Percentiles rank a stretch among this genome's conserved stretches.
Evolutionary conservation across 2,329 filamentous ascomycete species (phyloP).

Genomic region (Ustilaginoidea virens): DNA sequence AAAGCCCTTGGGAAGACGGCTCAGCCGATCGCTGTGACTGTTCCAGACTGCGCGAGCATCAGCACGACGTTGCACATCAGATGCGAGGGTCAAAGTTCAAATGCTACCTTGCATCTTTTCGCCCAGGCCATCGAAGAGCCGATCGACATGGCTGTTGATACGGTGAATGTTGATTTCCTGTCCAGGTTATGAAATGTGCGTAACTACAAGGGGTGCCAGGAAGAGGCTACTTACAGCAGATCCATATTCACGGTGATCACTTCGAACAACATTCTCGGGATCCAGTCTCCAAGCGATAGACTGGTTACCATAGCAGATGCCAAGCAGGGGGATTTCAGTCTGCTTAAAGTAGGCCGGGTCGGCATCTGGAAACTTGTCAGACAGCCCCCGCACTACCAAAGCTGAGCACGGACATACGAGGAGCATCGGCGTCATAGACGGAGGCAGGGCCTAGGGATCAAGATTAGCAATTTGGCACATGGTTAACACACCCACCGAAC

Average conservation of each 20-base stretch:
- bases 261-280: conserved; percentile 39
- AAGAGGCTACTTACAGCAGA: neutral
- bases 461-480: no score
- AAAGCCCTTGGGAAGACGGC: conserved; percentile 57
- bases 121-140: conserved; percentile 62
- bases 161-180: conserved; percentile 16
- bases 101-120: conserved; percentile 43
- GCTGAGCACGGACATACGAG: conserved; percentile 18
- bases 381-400: no score
- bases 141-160: conserved; percentile 46
- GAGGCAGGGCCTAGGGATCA: conserved; percentile 44
- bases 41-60: conserved; percentile 44
- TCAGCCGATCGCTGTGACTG: conserved; percentile 81
- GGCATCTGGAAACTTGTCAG: conserved; percentile 31
- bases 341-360: conserved; percentile 42
- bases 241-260: conserved; percentile 5
- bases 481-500: no score
- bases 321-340: conserved; percentile 33
- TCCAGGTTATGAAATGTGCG: no score
- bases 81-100: no score
- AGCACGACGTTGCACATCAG: conserved; percentile 32
- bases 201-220: no score
- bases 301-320: conserved; percentile 45
- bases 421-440: conserved; percentile 67
- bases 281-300: conserved; percentile 53